Conservation (phyloP, 257 asterid genomes). For the Haberlea rhodopensis region DNA sequence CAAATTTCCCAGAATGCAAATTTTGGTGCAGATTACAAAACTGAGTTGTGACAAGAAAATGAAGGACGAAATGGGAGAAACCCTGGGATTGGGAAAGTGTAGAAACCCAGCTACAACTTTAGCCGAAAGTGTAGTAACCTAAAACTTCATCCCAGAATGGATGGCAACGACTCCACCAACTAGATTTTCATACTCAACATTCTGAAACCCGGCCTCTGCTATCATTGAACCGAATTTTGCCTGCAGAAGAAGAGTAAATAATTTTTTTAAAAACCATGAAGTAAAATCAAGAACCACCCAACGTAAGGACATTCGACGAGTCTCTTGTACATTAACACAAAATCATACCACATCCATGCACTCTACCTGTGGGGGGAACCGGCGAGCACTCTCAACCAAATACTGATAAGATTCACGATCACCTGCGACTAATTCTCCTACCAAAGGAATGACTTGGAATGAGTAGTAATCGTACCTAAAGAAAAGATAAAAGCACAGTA, state of each 20-base stretch:
- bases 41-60: background rate
- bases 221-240: constrained; percentile 81
- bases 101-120: too few relatives aligned
- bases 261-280: background rate
- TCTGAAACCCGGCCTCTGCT: constrained; percentile 83
- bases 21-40: background rate
- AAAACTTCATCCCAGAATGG: constrained; percentile 83
- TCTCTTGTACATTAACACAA: background rate
- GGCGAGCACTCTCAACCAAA: constrained; percentile 84
- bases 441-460: constrained; percentile 76
- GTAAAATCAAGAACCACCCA: background rate
- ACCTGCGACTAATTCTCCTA: constrained; percentile 82
- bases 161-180: constrained; percentile 95
- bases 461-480: constrained; percentile 89
- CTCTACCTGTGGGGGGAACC: constrained; percentile 82
- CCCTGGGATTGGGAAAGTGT: background rate
- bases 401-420: constrained; percentile 88
- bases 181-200: constrained; percentile 89
- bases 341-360: background rate
- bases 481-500: constrained; percentile 17
- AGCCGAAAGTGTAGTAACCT: too few relatives aligned
- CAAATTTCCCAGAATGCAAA: constrained; percentile 2
- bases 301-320: background rate
- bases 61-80: background rate
- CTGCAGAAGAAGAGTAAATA: constrained; percentile 39